Conservation (phyloP, 495 filamentous ascomycete species). For the Chaetomium cochliodes region DNA sequence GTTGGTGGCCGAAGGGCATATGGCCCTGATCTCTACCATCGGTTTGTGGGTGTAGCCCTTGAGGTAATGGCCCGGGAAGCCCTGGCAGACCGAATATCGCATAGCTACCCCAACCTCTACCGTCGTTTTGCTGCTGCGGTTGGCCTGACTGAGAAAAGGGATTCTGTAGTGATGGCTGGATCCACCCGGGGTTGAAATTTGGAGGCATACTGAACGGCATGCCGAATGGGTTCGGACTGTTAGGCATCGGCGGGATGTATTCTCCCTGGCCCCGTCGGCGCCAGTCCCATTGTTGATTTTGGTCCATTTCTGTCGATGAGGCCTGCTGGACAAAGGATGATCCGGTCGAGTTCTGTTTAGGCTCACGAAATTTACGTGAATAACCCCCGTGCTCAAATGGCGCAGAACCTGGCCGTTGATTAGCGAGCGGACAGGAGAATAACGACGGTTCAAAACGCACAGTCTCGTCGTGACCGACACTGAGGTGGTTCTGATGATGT, state of each 20-base stretch:
- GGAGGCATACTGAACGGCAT: conserved; percentile 2
- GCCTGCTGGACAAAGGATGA: background rate
- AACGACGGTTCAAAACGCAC: background rate
- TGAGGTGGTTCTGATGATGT: background rate
- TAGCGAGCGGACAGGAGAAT: background rate
- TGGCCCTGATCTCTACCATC: background rate
- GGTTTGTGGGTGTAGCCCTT: background rate
- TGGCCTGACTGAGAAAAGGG: background rate
- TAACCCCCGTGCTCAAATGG: background rate
- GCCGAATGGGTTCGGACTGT: conserved; percentile 3
- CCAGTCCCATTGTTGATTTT: conserved; percentile 8
- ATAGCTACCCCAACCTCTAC: background rate
- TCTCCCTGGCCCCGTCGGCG: background rate
- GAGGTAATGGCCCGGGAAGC: background rate
- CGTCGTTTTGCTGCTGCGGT: background rate
- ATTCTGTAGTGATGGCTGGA: background rate
- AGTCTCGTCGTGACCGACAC: background rate
- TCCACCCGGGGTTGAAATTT: conserved; percentile 4
- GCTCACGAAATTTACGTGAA: background rate
- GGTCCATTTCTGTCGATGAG: background rate
- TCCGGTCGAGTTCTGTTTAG: background rate
- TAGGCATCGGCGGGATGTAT: background rate
- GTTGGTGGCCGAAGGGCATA: background rate
- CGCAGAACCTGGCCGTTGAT: background rate
- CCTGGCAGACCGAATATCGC: background rate